A percentile compares a stretch with the other conserved stretches of the same genome.
These are phyloP conservation scores for Aethionema arabicum DNA, from an alignment of 345 rosid genomes.

Conservation along the genomic window DNA sequence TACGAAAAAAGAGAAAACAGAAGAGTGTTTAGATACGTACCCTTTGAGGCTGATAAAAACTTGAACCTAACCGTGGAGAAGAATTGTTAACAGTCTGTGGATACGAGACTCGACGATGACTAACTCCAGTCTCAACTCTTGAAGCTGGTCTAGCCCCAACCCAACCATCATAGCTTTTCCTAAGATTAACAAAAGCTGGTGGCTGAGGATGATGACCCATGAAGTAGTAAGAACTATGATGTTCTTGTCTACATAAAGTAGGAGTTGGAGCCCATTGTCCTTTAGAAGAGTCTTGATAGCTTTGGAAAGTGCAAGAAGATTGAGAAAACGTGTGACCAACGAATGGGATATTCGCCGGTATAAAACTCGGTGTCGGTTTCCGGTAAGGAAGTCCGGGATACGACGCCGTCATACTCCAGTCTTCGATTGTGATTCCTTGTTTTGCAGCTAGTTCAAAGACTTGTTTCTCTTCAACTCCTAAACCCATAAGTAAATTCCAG, in stretches of 20 bases:
- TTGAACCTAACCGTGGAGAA: slow-evolving; percentile 42
- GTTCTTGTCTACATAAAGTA: slow-evolving; percentile 65
- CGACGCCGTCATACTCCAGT: slow-evolving; percentile 52
- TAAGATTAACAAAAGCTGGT: slow-evolving; percentile 39
- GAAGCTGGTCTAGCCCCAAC: slow-evolving; percentile 44
- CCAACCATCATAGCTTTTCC: slow-evolving; percentile 50
- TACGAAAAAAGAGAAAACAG: not conserved
- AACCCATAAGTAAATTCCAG: slow-evolving; percentile 77
- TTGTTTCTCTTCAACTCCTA: slow-evolving; percentile 75
- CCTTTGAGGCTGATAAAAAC: slow-evolving; percentile 44
- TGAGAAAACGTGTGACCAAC: slow-evolving; percentile 49
- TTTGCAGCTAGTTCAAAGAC: slow-evolving; percentile 69
- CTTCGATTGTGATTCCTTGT: slow-evolving; percentile 82
- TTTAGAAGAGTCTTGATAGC: slow-evolving; percentile 45
- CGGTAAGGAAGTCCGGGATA: slow-evolving; percentile 47
- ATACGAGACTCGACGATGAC: slow-evolving; percentile 51
- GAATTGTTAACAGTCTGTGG: slow-evolving; percentile 44
- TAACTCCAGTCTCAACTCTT: slow-evolving; percentile 40
- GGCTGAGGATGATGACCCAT: slow-evolving; percentile 48
- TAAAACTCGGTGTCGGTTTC: slow-evolving; percentile 44
- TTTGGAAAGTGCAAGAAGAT: slow-evolving; percentile 58
- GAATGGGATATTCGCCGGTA: slow-evolving; percentile 41
- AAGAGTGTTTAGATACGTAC: slow-evolving; percentile 34
- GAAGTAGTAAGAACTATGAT: slow-evolving; percentile 60
- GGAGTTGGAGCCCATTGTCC: slow-evolving; percentile 49